These are phyloP conservation scores for Kwoniella heveanensis DNA, from an alignment of 768 basidiomycete species.

Conservation along the genomic window DNA sequence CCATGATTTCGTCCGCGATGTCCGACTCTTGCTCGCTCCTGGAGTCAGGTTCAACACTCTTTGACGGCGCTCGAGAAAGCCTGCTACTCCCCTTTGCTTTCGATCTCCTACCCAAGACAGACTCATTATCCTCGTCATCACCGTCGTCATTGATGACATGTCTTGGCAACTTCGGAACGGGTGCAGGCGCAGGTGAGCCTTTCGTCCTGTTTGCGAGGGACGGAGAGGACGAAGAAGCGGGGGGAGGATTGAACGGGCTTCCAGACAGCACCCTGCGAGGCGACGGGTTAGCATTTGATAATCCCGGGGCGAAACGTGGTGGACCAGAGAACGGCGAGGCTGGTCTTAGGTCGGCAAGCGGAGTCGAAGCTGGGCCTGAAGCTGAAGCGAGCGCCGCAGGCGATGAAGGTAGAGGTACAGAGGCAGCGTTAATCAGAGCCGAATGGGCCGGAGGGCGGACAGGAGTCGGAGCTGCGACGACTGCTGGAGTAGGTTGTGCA, in stretches of 20 bases:
- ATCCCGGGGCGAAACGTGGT: conserved; percentile 37
- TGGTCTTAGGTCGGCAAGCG: neutral
- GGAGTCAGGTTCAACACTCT: conserved; percentile 11
- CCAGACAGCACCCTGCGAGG: conserved; percentile 33
- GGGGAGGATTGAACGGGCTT: conserved; percentile 38
- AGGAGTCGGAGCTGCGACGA: neutral
- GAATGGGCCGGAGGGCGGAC: neutral
- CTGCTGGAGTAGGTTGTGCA: conserved; percentile 2
- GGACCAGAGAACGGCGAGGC: conserved; percentile 45
- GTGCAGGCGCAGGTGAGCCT: neutral
- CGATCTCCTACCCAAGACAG: conserved; percentile 1
- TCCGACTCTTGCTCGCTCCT: neutral
- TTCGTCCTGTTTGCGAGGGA: neutral
- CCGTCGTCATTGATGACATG: conserved; percentile 46
- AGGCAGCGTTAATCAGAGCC: neutral
- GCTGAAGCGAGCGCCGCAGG: conserved; percentile 3
- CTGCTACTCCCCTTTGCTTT: neutral
- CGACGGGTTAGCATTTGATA: conserved; percentile 13
- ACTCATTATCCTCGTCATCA: conserved; percentile 16
- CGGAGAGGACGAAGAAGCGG: conserved; percentile 9
- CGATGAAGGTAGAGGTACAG: conserved; percentile 6
- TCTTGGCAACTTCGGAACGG: conserved; percentile 21
- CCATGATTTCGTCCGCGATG: neutral
- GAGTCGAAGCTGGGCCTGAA: neutral
- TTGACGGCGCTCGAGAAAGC: conserved; percentile 9